phyloP scores from a whole-genome alignment of 2,329 filamentous ascomycete genomes.

The Pseudocercospora musae region DNA sequence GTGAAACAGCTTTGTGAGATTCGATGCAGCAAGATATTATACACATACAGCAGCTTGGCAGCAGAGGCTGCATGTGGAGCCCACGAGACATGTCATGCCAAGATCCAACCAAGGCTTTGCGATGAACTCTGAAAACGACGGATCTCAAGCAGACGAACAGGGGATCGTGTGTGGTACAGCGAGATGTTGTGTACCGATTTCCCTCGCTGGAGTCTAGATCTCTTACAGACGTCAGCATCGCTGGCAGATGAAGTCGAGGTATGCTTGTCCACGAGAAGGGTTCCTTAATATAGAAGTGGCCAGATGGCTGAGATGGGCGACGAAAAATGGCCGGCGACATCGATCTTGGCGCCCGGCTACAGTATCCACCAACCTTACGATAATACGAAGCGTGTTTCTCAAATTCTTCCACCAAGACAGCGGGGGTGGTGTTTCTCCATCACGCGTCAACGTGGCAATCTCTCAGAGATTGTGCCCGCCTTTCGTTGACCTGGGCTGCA shows the following conservation, averaged over 20 bases:
- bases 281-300: neutral
- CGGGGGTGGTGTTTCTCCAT: neutral
- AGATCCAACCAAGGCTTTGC: neutral
- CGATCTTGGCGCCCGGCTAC: neutral
- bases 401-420: neutral
- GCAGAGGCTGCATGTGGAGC: neutral
- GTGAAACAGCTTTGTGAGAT: neutral
- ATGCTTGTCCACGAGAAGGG: neutral
- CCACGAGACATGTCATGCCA: neutral
- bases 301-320: too few relatives aligned
- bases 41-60: neutral
- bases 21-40: neutral
- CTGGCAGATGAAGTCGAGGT: neutral
- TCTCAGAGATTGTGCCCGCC: neutral
- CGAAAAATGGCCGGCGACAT: neutral
- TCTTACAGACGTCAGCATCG: neutral
- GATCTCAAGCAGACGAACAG: neutral
- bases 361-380: neutral
- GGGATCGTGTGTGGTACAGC: neutral
- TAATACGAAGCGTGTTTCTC: neutral
- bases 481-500: neutral
- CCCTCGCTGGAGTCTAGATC: neutral
- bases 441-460: neutral
- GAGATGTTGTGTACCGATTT: neutral
- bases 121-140: neutral